Evolutionary conservation across 2,329 filamentous ascomycete species (phyloP).

Genomic region (Immersiporthe knoxdaviesiana): DNA sequence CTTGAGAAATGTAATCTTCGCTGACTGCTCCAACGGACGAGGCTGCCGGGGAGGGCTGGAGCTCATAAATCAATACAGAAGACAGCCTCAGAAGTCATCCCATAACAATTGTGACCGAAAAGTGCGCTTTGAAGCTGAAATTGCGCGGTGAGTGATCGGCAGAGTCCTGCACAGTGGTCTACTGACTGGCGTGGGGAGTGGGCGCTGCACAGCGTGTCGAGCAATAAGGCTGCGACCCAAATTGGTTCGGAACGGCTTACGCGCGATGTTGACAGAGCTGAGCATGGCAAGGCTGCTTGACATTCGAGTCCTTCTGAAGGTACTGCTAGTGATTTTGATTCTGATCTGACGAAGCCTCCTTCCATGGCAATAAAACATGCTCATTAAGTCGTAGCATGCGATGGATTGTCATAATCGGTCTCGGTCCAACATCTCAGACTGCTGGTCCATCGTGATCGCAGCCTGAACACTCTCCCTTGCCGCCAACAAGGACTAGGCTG

Average conservation of each 20-base stretch:
- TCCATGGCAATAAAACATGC: constrained; percentile 46
- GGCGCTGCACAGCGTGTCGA: constrained; percentile 37
- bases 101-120: constrained; percentile 32
- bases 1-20: neutral
- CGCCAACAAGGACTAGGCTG: constrained; percentile 45
- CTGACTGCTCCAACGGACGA: neutral
- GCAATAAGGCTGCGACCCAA: constrained; percentile 36
- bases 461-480: constrained; percentile 60
- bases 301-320: constrained; percentile 42
- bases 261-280: constrained; percentile 44
- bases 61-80: constrained; percentile 32
- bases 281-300: constrained; percentile 43
- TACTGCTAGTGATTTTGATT: constrained; percentile 56
- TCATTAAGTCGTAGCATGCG: constrained; percentile 42
- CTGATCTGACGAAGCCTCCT: constrained; percentile 58
- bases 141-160: constrained; percentile 50
- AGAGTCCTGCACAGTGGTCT: constrained; percentile 51
- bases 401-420: constrained; percentile 45
- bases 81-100: constrained; percentile 46
- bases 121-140: constrained; percentile 39
- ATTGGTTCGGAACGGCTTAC: constrained; percentile 47
- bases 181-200: constrained; percentile 44
- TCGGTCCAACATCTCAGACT: constrained; percentile 58
- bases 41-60: neutral
- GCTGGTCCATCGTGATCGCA: constrained; percentile 54